phyloP scores from a whole-genome alignment of 2,329 filamentous ascomycete species.

The Gnomoniopsis smithogilvyi region DNA sequence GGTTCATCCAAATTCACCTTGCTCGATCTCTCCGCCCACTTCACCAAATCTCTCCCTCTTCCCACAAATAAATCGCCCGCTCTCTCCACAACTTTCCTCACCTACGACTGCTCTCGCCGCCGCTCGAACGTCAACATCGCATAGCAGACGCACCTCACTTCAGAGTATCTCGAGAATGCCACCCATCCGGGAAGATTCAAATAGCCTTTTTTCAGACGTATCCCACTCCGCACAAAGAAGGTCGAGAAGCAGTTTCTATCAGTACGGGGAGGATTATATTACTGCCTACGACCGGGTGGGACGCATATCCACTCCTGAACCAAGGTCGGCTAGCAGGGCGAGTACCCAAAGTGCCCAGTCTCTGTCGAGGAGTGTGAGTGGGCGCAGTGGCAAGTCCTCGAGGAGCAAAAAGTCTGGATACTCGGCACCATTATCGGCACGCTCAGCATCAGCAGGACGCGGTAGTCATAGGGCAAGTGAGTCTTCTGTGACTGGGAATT shows the following conservation, averaged over 20 bases:
- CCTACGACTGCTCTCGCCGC: background rate
- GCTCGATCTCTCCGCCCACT: background rate
- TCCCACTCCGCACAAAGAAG: background rate
- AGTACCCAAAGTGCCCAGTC: background rate
- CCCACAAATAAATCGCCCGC: conserved; percentile 2
- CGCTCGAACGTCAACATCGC: background rate
- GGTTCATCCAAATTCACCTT: background rate
- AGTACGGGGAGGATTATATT: conserved; percentile 18
- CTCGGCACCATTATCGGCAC: background rate
- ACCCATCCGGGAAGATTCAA: conserved; percentile 10
- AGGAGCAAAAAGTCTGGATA: background rate
- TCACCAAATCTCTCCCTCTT: background rate
- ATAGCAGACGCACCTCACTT: background rate
- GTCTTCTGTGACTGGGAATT: background rate
- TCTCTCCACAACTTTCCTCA: background rate
- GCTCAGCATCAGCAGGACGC: too few species aligned
- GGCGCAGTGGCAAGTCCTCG: background rate
- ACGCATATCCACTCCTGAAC: background rate
- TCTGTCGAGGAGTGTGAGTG: background rate
- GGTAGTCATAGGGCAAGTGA: background rate
- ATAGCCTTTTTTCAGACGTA: conserved; percentile 5
- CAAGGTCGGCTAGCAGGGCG: background rate
- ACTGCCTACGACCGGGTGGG: conserved; percentile 13
- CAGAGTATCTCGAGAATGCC: conserved; percentile 11
- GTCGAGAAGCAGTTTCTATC: conserved; percentile 7